A percentile compares a stretch with the other conserved stretches of the same genome.
These are phyloP conservation scores for Lithospermum erythrorhizon DNA, from an alignment of 257 asterid species.

Conservation along the genomic window DNA sequence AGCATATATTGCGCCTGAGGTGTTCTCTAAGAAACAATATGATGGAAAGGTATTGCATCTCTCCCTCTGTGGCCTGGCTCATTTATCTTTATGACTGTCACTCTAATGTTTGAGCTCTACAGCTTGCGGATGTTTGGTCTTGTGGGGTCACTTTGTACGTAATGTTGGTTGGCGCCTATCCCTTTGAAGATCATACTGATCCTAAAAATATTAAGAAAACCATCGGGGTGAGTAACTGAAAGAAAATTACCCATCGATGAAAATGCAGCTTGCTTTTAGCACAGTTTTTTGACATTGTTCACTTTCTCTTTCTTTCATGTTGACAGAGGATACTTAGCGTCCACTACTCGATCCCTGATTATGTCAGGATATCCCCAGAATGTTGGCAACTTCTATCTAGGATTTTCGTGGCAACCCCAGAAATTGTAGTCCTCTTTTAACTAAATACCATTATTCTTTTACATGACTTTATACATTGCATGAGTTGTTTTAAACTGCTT, in stretches of 20 bases:
- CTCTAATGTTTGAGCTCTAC: conserved; percentile 5
- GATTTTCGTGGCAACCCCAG: conserved; percentile 33
- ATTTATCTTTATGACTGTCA: neutral
- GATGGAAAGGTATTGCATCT: conserved; percentile 28
- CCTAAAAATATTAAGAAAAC: conserved; percentile 27
- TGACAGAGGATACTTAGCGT: conserved; percentile 30
- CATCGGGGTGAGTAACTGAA: conserved; percentile 22
- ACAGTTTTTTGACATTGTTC: conserved; percentile 4
- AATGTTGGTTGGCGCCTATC: conserved; percentile 35
- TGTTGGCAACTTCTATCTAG: conserved; percentile 26
- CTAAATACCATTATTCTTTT: neutral
- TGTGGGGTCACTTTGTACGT: conserved; percentile 38
- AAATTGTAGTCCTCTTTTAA: conserved; percentile 16
- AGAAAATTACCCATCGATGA: neutral
- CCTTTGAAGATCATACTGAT: conserved; percentile 31
- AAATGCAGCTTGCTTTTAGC: neutral
- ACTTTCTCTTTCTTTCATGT: conserved; percentile 3
- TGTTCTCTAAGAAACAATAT: conserved; percentile 31
- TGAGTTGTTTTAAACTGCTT: neutral
- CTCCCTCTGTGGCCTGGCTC: neutral
- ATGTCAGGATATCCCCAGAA: conserved; percentile 22
- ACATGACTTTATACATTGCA: neutral
- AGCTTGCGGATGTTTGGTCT: conserved; percentile 46
- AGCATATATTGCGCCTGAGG: conserved; percentile 39
- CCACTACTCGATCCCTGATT: conserved; percentile 28